Conservation (phyloP, 2,329 filamentous ascomycete species). For the Aspergillus proliferans region DNA sequence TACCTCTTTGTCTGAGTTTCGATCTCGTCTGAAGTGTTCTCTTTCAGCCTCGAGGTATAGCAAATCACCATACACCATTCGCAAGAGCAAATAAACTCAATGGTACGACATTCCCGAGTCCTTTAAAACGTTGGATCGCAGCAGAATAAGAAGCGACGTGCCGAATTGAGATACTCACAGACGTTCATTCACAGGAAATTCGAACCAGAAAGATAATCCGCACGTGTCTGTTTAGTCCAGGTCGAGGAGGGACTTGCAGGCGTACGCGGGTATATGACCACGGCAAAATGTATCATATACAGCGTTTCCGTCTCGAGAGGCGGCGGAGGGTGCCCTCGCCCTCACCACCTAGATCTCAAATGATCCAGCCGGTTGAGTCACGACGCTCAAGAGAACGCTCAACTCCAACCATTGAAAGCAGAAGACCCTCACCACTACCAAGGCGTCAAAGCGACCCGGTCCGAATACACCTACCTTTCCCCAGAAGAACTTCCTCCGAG, state of each 20-base stretch:
- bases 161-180: slow-evolving; percentile 10
- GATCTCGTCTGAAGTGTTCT: not conserved
- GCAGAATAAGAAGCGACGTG: slow-evolving; percentile 8
- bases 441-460: slow-evolving; percentile 7
- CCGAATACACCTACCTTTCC: slow-evolving; percentile 10
- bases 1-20: slow-evolving; percentile 7
- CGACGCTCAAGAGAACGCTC: not conserved
- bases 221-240: slow-evolving; percentile 10
- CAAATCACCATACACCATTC: not conserved
- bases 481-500: slow-evolving; percentile 5
- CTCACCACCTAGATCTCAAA: slow-evolving; percentile 2
- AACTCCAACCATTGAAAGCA: slow-evolving; percentile 1
- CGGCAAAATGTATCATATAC: slow-evolving; percentile 12
- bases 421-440: slow-evolving; percentile 5
- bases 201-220: slow-evolving; percentile 16
- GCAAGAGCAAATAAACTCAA: not conserved
- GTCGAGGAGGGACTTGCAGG: slow-evolving; percentile 6
- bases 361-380: slow-evolving; percentile 6
- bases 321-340: slow-evolving; percentile 1
- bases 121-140: not conserved
- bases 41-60: not conserved
- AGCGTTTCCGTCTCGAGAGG: slow-evolving; percentile 2
- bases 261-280: slow-evolving; percentile 9
- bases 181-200: slow-evolving; percentile 13
- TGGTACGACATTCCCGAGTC: not conserved